These are phyloP conservation scores for Solanum ahanhuiri DNA, from an alignment of 257 asterid species.

Conservation along the genomic window DNA sequence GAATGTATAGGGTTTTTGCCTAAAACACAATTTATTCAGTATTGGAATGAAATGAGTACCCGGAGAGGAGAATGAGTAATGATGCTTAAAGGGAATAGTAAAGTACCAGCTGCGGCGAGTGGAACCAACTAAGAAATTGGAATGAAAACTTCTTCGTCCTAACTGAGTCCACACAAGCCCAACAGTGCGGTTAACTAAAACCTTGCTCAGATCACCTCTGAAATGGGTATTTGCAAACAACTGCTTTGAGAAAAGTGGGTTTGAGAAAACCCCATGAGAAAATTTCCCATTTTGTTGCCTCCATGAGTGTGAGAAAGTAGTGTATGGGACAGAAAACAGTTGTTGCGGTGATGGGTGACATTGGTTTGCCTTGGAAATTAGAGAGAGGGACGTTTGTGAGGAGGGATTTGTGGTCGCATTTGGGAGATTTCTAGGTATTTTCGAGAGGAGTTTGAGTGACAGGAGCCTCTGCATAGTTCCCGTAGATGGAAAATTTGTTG, in stretches of 20 bases:
- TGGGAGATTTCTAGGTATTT: background rate
- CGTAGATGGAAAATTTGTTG: background rate
- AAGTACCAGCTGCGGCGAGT: background rate
- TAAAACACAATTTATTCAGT: background rate
- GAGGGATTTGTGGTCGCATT: background rate
- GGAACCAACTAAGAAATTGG: constrained; percentile 3
- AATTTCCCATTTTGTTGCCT: background rate
- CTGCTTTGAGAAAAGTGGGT: background rate
- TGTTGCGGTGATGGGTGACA: background rate
- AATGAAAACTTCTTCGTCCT: background rate
- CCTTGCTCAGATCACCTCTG: background rate
- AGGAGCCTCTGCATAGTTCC: background rate
- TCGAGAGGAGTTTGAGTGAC: background rate
- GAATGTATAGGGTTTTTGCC: background rate
- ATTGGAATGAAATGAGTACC: background rate
- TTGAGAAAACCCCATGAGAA: background rate
- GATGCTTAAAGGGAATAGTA: background rate
- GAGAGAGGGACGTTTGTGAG: background rate
- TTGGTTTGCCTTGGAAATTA: background rate
- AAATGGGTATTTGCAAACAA: background rate
- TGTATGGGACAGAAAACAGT: background rate
- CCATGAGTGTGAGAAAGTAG: background rate
- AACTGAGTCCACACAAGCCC: background rate
- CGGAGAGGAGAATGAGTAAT: background rate
- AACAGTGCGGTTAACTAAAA: background rate